Conservation (phyloP, 1,284 basidiomycete species). For the Jaminaea rosea region DNA sequence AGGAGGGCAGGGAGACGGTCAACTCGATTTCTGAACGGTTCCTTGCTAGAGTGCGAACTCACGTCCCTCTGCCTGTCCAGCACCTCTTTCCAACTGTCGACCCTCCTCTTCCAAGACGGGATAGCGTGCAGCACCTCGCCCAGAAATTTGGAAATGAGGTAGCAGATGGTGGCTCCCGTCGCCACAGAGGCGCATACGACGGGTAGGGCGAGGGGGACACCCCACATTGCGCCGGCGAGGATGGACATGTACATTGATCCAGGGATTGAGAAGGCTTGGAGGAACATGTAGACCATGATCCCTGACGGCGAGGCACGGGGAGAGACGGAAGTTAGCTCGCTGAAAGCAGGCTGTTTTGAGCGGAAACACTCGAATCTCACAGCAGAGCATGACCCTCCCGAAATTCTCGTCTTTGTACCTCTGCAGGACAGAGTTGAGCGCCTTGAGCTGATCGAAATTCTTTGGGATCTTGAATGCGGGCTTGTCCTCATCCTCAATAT, state of each 20-base stretch:
- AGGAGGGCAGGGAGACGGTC: no score
- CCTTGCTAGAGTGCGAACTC: no score
- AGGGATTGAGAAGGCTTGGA: conserved; percentile 91
- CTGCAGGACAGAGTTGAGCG: conserved; percentile 44
- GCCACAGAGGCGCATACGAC: conserved; percentile 88
- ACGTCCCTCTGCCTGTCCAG: conserved; percentile 63
- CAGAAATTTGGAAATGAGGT: conserved; percentile 77
- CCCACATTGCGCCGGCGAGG: conserved; percentile 90
- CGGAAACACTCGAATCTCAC: no score
- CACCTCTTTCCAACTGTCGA: conserved; percentile 71
- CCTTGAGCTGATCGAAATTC: conserved; percentile 48
- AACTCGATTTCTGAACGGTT: no score
- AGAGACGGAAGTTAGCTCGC: no score
- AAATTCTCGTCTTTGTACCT: conserved; percentile 48
- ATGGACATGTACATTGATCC: conserved; percentile 98
- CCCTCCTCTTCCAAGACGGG: conserved; percentile 66
- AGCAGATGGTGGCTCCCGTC: conserved; percentile 82
- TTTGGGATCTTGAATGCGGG: conserved; percentile 44
- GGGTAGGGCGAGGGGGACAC: conserved; percentile 75
- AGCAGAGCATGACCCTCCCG: conserved; percentile 50
- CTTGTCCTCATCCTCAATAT: conserved; percentile 28
- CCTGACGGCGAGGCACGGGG: no score
- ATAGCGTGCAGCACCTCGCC: conserved; percentile 50
- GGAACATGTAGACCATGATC: conserved; percentile 2
- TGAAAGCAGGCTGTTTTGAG: no score